phyloP scores from a whole-genome alignment of 1,284 basidiomycete genomes.

The Clitocybe nebularis region DNA sequence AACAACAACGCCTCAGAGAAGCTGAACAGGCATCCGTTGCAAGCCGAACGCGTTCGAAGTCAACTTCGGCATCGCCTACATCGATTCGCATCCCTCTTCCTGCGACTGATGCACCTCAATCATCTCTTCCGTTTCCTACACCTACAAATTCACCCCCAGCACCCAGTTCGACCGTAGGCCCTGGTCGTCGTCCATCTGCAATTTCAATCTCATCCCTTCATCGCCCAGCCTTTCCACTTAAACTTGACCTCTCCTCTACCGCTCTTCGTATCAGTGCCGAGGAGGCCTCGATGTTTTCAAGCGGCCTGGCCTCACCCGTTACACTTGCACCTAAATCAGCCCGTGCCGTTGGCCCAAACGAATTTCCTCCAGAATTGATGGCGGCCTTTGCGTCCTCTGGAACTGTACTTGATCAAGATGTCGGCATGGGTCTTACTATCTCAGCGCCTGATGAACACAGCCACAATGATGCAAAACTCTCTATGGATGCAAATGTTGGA shows the following conservation, averaged over 20 bases:
- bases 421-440: slow-evolving; percentile 43
- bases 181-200: slow-evolving; percentile 59
- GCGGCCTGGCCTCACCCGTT: slow-evolving; percentile 68
- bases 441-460: slow-evolving; percentile 23
- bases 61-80: slow-evolving; percentile 26
- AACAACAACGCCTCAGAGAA: slow-evolving; percentile 50
- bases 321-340: slow-evolving; percentile 76
- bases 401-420: slow-evolving; percentile 23
- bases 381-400: slow-evolving; percentile 48
- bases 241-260: slow-evolving; percentile 70
- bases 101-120: slow-evolving; percentile 19
- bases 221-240: slow-evolving; percentile 61
- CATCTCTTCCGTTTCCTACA: slow-evolving; percentile 28
- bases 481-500: slow-evolving; percentile 39
- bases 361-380: slow-evolving; percentile 61
- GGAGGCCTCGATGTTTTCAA: slow-evolving; percentile 51
- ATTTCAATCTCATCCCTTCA: slow-evolving; percentile 76
- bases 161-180: slow-evolving; percentile 22
- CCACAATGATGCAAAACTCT: slow-evolving; percentile 23
- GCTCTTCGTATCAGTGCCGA: slow-evolving; percentile 58
- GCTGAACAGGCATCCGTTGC: slow-evolving; percentile 37
- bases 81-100: slow-evolving; percentile 23
- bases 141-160: slow-evolving; percentile 30
- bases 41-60: slow-evolving; percentile 21
- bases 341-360: slow-evolving; percentile 42